phyloP scores from a whole-genome alignment of 768 basidiomycete genomes.

The Xanthoconium purpureum region DNA sequence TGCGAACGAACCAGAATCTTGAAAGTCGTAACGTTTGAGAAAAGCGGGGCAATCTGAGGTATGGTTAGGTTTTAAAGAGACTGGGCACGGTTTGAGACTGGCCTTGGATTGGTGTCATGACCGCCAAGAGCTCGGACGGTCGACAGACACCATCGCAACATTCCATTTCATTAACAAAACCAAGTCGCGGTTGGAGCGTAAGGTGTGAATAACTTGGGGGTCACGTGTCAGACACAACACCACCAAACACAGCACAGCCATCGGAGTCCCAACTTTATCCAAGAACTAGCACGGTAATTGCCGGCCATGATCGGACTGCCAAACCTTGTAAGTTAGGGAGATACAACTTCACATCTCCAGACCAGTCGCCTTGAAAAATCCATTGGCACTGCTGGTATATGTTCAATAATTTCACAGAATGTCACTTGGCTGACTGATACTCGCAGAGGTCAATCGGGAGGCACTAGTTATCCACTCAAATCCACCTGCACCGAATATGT shows the following conservation, averaged over 20 bases:
- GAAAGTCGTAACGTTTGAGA: constrained; percentile 1
- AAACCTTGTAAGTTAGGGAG: constrained; percentile 25
- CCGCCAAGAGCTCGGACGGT: constrained; percentile 47
- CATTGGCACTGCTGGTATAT: constrained; percentile 77
- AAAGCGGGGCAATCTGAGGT: constrained; percentile 2
- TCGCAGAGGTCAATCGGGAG: constrained; percentile 89
- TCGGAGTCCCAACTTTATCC: constrained; percentile 29
- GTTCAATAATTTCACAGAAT: constrained; percentile 14
- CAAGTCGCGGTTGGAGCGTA: neutral
- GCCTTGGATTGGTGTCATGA: constrained; percentile 31
- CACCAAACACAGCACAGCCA: neutral
- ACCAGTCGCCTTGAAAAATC: constrained; percentile 88
- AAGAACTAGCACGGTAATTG: constrained; percentile 28
- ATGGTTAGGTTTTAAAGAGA: neutral
- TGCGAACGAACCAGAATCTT: neutral
- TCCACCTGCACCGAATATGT: constrained; percentile 25
- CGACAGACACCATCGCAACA: constrained; percentile 70
- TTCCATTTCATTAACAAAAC: constrained; percentile 57
- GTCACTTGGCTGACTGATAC: constrained; percentile 8
- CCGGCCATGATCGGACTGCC: constrained; percentile 7
- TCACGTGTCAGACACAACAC: constrained; percentile 8
- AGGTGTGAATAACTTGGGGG: neutral
- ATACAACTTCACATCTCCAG: constrained; percentile 14
- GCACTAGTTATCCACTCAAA: constrained; percentile 47
- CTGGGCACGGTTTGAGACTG: neutral